Evolutionary conservation across 2,329 filamentous ascomycete genomes (phyloP).

Genomic region (Fusarium armeniacum): DNA sequence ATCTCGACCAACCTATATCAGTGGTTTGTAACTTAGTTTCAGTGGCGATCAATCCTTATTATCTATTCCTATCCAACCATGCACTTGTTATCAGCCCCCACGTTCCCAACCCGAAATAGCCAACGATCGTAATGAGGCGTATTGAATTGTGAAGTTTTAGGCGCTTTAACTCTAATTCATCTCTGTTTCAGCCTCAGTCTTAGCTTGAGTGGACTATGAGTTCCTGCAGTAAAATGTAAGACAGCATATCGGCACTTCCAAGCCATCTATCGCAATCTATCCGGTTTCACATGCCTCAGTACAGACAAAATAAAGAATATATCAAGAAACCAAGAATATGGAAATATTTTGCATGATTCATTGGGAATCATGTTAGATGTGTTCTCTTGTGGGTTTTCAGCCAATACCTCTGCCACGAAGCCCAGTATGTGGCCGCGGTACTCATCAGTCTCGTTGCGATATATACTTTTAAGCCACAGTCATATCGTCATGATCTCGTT

Average conservation of each 20-base stretch:
- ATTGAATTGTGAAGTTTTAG: background rate
- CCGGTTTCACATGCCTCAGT: background rate
- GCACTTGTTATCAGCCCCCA: background rate
- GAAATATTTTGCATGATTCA: background rate
- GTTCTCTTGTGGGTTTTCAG: no score
- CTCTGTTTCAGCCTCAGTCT: background rate
- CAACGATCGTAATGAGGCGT: background rate
- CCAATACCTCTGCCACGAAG: no score
- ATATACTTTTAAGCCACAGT: no score
- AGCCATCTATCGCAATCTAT: background rate
- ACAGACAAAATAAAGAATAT: background rate
- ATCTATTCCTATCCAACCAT: background rate
- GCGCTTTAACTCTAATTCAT: background rate
- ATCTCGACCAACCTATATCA: background rate
- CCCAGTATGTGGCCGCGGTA: no score
- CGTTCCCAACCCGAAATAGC: background rate
- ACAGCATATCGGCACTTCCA: conserved; percentile 5
- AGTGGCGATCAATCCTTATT: no score
- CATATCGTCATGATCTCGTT: background rate
- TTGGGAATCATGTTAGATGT: no score
- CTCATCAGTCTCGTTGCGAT: background rate
- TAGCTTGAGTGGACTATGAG: background rate
- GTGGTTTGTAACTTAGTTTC: no score
- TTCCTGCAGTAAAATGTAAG: background rate
- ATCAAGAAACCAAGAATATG: background rate